Base-by-base conservation (phyloP, 345 rosid species). In the Hirschfeldia incana region DNA sequence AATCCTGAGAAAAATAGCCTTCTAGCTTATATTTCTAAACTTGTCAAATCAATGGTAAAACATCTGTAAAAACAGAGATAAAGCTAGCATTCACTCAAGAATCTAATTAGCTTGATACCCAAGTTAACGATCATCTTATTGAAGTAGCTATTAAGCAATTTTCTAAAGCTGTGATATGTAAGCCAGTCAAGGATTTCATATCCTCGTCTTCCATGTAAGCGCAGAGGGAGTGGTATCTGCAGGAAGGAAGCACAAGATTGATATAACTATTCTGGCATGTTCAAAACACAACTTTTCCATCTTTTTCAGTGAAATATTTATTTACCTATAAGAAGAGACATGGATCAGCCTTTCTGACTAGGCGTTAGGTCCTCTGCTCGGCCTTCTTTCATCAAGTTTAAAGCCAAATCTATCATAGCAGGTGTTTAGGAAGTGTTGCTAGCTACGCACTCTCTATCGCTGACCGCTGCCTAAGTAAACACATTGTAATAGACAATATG, bases 161-260 rank as follows among this genome's bases (percentile, higher is more conserved):
- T 11, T 37, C 44, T 37, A 37, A 37, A 37, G 44, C 44, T 8
- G 44, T 8, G 44, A 37, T 37, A 10, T 37, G 8, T 37, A 37
- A 37, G 44, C 44, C 44, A 37, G 44, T 37, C 44, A 37, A 37
- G 44, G 8, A 11, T 37, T 21, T 21, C 8, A 92, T 85, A 85
- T 93, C 99, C 77, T 91, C 98, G 51, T 93, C 98, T 3, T 97
- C 99, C 97, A 91, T 95, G 86, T 91, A 95, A 28, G 97, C 90
- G 83, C 89, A 88, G 73, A 95, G 98, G 51, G 98, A 95, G 84
- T 91, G 83, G 66, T 90, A 91, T 89, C 99, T 95, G 58, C 74
- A 77, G 39, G 60, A 81, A 33, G 21, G 53, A 78, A 53, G 11
- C 21, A 21, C 21, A 21, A 21, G 21, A 21, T 21, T 7, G n/a